Percentiles rank a stretch among this genome's conserved stretches.
phyloP scores from a whole-genome alignment of 176 grass and related monocot genomes.

The Dendrocalamus sinicus region DNA sequence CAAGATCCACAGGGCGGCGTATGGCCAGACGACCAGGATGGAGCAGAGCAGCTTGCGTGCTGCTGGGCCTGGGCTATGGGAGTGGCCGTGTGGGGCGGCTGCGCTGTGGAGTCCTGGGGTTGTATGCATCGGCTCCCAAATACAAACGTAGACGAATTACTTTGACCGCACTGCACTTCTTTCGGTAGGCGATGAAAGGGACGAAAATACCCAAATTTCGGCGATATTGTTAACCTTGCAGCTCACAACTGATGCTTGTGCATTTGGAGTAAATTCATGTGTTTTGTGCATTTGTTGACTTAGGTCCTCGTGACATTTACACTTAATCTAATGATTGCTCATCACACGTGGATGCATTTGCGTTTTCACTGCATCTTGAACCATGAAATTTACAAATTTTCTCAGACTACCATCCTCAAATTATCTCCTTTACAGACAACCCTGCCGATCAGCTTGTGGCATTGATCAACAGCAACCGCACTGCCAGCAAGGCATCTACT shows the following conservation, averaged over 20 bases:
- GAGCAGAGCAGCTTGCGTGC: no score
- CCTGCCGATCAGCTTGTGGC: slow-evolving; percentile 76
- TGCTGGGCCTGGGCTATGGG: no score
- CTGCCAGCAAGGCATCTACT: slow-evolving; percentile 66
- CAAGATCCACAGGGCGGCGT: slow-evolving; percentile 55
- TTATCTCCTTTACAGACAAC: slow-evolving; percentile 62
- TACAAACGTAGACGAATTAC: no score
- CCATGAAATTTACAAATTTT: slow-evolving; percentile 12
- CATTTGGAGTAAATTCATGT: neutral
- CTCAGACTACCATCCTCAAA: neutral
- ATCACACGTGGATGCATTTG: neutral
- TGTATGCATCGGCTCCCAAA: no score
- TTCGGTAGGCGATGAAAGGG: no score
- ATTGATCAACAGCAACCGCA: slow-evolving; percentile 80
- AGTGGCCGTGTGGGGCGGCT: no score
- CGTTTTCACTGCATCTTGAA: slow-evolving; percentile 1
- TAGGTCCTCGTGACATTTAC: neutral
- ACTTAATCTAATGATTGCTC: neutral
- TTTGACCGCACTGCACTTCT: no score
- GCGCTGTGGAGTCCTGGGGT: no score
- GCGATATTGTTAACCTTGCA: no score
- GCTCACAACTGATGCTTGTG: neutral
- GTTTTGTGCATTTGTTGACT: slow-evolving; percentile 14
- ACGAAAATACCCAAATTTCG: no score
- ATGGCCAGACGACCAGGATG: slow-evolving; percentile 15